Percentiles rank a stretch among this genome's conserved stretches.
Evolutionary conservation across 1,284 basidiomycete genomes (phyloP).

Genomic region (Singerocomus rubriflavus): DNA sequence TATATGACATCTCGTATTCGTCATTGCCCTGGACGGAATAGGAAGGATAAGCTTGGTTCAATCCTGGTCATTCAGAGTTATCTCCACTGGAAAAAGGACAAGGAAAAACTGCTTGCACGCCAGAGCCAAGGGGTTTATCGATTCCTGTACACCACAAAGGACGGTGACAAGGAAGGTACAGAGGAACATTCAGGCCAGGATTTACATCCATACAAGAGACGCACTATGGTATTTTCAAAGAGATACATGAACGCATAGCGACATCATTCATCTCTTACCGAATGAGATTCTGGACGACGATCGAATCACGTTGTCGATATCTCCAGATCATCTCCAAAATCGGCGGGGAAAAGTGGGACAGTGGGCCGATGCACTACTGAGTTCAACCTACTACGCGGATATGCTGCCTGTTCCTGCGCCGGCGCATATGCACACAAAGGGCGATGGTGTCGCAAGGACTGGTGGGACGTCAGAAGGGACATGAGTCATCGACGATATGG

Average conservation of each 20-base stretch:
- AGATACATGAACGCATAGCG: conserved; percentile 50
- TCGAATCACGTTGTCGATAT: conserved; percentile 67
- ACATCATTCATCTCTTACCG: background rate
- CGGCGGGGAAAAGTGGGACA: conserved; percentile 58
- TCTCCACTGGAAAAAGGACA: conserved; percentile 55
- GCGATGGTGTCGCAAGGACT: background rate
- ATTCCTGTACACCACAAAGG: conserved; percentile 5
- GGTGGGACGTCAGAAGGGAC: background rate
- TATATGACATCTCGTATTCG: conserved; percentile 79
- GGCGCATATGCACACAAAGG: background rate
- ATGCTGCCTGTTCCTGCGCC: background rate
- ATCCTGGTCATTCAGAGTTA: conserved; percentile 48
- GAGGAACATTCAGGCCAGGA: conserved; percentile 46
- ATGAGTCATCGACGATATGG: background rate
- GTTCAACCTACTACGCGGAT: conserved; percentile 11
- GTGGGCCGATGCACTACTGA: conserved; percentile 57
- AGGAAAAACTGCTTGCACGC: conserved; percentile 13
- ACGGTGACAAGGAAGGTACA: conserved; percentile 29
- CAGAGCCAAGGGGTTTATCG: conserved; percentile 5
- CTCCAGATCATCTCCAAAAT: conserved; percentile 70
- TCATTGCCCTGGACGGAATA: conserved; percentile 54
- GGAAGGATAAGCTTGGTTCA: conserved; percentile 62
- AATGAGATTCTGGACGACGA: conserved; percentile 72
- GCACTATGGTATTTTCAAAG: conserved; percentile 59
- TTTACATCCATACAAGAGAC: conserved; percentile 69